phyloP scores from a whole-genome alignment of 2,329 filamentous ascomycete species.

The Fusarium phyllophilum region DNA sequence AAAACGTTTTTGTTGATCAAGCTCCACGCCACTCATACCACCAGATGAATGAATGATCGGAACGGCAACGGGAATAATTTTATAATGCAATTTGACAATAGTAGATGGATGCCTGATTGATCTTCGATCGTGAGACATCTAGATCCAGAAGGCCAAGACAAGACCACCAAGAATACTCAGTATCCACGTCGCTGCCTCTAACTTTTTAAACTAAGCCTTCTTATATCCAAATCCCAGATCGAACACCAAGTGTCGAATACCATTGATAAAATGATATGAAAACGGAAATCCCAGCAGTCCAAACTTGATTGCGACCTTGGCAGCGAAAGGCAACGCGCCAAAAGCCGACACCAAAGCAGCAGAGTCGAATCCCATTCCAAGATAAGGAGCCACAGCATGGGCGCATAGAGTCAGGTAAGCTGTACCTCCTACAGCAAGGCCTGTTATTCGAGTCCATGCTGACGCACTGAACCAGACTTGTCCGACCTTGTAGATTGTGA shows the following conservation, averaged over 20 bases:
- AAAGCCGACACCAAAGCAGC: constrained; percentile 1
- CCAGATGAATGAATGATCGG: background rate
- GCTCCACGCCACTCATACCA: no score
- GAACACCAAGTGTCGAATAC: constrained; percentile 23
- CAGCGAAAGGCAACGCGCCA: constrained; percentile 4
- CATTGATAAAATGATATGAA: constrained; percentile 25
- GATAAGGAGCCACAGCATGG: constrained; percentile 6
- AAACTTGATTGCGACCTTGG: constrained; percentile 13
- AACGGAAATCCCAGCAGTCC: constrained; percentile 22
- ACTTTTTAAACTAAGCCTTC: constrained; percentile 18
- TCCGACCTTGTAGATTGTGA: constrained; percentile 16
- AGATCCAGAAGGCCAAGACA: constrained; percentile 10
- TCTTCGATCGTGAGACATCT: background rate
- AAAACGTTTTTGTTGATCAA: background rate
- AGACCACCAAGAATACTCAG: constrained; percentile 11
- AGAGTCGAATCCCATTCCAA: constrained; percentile 13
- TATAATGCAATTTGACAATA: background rate
- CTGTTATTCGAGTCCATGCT: constrained; percentile 28
- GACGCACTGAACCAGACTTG: constrained; percentile 30
- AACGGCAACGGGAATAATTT: background rate
- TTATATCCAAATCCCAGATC: constrained; percentile 26
- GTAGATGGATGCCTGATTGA: no score
- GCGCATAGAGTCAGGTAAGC: constrained; percentile 10
- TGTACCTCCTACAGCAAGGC: constrained; percentile 9
- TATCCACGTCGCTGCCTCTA: constrained; percentile 18